Evolutionary conservation across 1,284 basidiomycete species (phyloP), one percentile per base, ranked within the genome.

Genomic region (Sphaerobolus stellatus): DNA sequence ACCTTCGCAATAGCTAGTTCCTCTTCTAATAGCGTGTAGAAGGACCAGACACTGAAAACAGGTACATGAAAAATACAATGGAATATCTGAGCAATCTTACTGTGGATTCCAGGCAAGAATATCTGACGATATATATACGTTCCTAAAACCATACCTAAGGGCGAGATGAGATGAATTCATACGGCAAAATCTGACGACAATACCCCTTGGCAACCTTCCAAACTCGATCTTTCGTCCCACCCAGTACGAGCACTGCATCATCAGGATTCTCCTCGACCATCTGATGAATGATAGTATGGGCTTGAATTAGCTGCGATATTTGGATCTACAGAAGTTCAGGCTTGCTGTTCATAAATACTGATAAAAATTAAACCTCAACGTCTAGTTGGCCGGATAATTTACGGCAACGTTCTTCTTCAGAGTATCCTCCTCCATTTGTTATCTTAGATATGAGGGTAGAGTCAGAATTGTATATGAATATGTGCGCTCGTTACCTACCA

Each of bases 371-470:
- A n/a, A 90, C 90, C 52, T 84, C 68, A 50, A 84, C 72, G n/a
- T 83, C 90, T 40, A 98, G 78, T 62, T 90, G 82, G 28, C 71
- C 66, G 5, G 86, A 84, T 27, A 98, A 77, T 53, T 78, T 82
- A 52, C 74, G 68, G 54, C 86, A 84, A 11, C 94, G 80, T 48
- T 83, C 79, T 46, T 77, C 75, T 69, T 98, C 96, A 48, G 83
- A 80, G 34, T 86, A 77, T 33, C 96, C 96, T 47, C 96, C 96
- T 56, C 95, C 92, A 67, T 97, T 97, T 2, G 94, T 94, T 57
- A 94, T 74, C 88, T 90, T 60, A 51, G 36, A 14, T n/a, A 55
- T 50, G 46, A 58, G 64, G 58, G 59, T 62, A 57, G n/a, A n/a
- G n/a, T n/a, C n/a, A 24, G 46, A 31, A 6, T 27, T n/a, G 28